Conservation (phyloP, 306 rosid species). For the Vachellia collinsii region DNA sequence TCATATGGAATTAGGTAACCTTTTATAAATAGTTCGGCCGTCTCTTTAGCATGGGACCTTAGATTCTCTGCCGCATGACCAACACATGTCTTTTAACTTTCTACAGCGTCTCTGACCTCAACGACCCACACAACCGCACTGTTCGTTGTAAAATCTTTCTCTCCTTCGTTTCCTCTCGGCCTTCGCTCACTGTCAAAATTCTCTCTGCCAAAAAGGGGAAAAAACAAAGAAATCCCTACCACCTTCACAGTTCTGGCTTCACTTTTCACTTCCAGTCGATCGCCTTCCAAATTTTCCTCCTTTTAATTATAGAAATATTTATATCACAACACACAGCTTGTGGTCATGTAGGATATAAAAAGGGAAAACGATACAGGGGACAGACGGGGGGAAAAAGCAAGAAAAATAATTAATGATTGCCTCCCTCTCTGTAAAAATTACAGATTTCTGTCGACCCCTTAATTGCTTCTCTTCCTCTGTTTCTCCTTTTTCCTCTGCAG, state of each 20-base stretch:
- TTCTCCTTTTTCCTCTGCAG: constrained; percentile 66
- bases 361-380: constrained; percentile 20
- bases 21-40: neutral
- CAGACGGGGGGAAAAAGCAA: constrained; percentile 2
- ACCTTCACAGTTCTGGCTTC: neutral
- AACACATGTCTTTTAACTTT: constrained; percentile 47
- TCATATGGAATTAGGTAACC: neutral
- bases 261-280: constrained; percentile 20
- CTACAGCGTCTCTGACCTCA: constrained; percentile 1
- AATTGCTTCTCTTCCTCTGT: constrained; percentile 62
- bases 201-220: constrained; percentile 44
- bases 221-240: neutral
- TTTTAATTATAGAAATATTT: neutral
- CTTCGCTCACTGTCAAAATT: neutral
- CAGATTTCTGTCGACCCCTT: constrained; percentile 50
- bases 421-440: constrained; percentile 51
- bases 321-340: constrained; percentile 14
- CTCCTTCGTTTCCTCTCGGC: constrained; percentile 3
- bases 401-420: constrained; percentile 44
- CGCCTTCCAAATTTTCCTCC: constrained; percentile 29
- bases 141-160: constrained; percentile 7
- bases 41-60: neutral
- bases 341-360: constrained; percentile 27
- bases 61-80: constrained; percentile 52
- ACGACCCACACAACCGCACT: neutral